Evolutionary conservation across 805 yeast genomes (phyloP), one percentile per base, ranked within the genome.

Genomic region (Blastobotrys robertii): DNA sequence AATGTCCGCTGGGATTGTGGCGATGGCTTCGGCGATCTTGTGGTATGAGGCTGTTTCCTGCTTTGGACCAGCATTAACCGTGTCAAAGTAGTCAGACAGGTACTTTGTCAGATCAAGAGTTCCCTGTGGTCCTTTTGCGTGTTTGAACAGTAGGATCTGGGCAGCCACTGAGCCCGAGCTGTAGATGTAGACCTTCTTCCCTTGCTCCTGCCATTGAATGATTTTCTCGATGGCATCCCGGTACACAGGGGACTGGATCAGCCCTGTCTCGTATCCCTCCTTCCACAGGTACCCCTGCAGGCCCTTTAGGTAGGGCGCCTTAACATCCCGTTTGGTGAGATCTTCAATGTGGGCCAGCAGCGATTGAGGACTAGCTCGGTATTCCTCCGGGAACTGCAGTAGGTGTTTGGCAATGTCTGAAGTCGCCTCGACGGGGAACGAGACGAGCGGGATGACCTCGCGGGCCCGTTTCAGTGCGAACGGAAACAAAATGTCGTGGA

Each of bases 111-210:
- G 59, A 58, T 83, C 84, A 9, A 62, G 57, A 7, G 54, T 59
- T 4, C 60, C 59, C 8, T 62, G 61, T 4, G 25, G 25, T 19
- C 25, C 25, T 3, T 64, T 62, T 8, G 83, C 88, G 57, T 83
- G 73, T 0, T 69, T 70, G 56, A 88, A 85, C 44, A 88, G 63
- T 47, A 88, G 64, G 53, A 79, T 81, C 54, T 88, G 97, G 0
- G 97, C 97, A 46, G 78, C 74, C 16, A 88, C 77, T 35, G 92
- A 80, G 0, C 97, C 97, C 22, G 94, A 83, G 0, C 96, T 86
- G 63, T 88, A 88, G 13, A 88, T 85, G 56, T 70, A 83, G 0
- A 85, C 64, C 14, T 64, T 63, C 29, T 14, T 3, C 15, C 8
- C 16, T n/a, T 8, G 25, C 19, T 14, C 50, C 33, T 12, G 9